Percentiles rank a stretch among this genome's conserved stretches.
phyloP scores from a whole-genome alignment of 306 rosid genomes.

The Cercis canadensis region DNA sequence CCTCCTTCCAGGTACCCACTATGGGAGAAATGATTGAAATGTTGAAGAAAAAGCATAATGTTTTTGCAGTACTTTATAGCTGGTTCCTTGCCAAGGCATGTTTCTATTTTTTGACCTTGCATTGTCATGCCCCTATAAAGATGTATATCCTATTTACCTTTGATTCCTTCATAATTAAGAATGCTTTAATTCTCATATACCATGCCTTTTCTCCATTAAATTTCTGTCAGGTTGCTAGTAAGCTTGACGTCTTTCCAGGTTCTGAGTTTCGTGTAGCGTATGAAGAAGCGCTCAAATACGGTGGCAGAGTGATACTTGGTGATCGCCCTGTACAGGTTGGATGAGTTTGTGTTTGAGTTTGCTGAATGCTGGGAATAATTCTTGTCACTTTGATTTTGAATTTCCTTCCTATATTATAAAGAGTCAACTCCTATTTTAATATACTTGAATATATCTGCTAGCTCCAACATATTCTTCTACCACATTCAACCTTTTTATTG shows the following conservation, averaged over 20 bases:
- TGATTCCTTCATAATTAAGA: conserved; percentile 24
- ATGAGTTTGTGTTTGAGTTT: conserved; percentile 21
- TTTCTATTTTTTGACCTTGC: conserved; percentile 35
- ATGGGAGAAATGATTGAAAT: conserved; percentile 73
- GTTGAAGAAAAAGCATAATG: conserved; percentile 86
- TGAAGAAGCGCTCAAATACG: conserved; percentile 94
- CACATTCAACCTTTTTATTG: not conserved
- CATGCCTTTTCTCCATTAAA: not conserved
- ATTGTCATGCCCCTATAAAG: not conserved
- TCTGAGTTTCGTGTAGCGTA: conserved; percentile 93
- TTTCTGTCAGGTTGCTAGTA: conserved; percentile 75
- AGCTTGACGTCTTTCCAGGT: conserved; percentile 92
- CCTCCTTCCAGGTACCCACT: conserved; percentile 73
- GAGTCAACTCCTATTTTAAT: conserved; percentile 4
- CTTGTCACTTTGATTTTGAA: conserved; percentile 1
- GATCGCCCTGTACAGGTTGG: conserved; percentile 97
- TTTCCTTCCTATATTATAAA: too few relatives aligned
- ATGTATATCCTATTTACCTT: conserved; percentile 17
- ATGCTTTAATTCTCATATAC: conserved; percentile 25
- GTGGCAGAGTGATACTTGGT: conserved; percentile 93
- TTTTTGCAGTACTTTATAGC: conserved; percentile 81
- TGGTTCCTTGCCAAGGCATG: conserved; percentile 98
- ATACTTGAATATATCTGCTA: not conserved
- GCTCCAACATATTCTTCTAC: conserved; percentile 2
- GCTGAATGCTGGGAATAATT: not conserved